Evolutionary conservation across 495 filamentous ascomycete species (phyloP), one percentile per base, ranked within the genome.

Genomic region (Aspergillus baeticus): DNA sequence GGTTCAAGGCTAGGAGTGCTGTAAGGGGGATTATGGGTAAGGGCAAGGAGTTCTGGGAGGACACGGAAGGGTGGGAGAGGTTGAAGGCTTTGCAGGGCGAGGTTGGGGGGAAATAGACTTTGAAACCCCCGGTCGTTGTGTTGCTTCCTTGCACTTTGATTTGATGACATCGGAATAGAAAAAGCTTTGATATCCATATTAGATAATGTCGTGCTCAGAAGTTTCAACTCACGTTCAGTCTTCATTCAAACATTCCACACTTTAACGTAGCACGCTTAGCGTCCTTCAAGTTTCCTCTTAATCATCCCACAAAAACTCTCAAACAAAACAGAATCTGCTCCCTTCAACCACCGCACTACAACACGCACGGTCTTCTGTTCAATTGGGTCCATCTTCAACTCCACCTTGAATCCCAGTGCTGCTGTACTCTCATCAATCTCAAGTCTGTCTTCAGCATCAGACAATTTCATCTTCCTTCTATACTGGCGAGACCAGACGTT

Each of bases 261-360:
- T 29, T 29, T 3, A 29, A 29, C 8, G 26, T 8, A 7, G 7
- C 22, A 10, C 6, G 11, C 6, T 29, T 54, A 67, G 37, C 59
- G 61, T 35, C 58, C 62, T 37, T 73, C 68, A 3, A 80, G n/a
- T 55, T 80, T 79, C 52, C 82, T 67, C 61, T 84, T 84, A 49
- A 96, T 47, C 80, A 92, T 89, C 0, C 90, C 92, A 54, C 85
- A 88, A 57, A 98, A 88, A 64, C 92, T 96, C 71, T 96, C 91
- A 69, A 95, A 97, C 3, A 96, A 58, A 6, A 86, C 81, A 5
- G 78, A 72, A 51, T 98, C 90, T 7, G 70, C 74, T 6, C 93
- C 93, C 59, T 86, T 85, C 8, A 88, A 67, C 93, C 93, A 97
- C 31, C 86, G 76, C 2, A 94, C 65, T 7, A 72, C 53, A 6